Evolutionary conservation across 2,329 filamentous ascomycete genomes (phyloP), one percentile per base, ranked within the genome.

Genomic region (Cordyceps farinosa): DNA sequence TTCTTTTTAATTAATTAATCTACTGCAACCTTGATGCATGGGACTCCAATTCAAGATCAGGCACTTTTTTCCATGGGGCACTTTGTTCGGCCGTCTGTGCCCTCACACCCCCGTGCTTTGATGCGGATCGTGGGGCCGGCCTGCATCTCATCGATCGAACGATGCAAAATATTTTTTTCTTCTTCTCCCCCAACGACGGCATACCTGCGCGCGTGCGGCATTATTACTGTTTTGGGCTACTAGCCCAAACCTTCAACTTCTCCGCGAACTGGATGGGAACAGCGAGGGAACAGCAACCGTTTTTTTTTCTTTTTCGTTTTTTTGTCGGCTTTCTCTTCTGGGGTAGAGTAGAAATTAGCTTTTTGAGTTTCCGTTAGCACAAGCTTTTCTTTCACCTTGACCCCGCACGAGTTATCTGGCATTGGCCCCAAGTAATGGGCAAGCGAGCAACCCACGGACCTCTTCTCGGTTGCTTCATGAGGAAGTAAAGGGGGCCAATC

Each of bases 131-230:
- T 56, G 54, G 54, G 53, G 54, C 29, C 40, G 54, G 11, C 11
- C 40, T 45, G 29, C n/a, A 56, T 56, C 54, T 44, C 54, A 56
- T 56, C 54, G 54, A 56, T 56, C 54, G 54, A 56, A 44, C 29
- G 2, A 32, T 38, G 17, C 38, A 40, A 40, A 22, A 22, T 10
- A 22, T 30, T 13, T 10, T 3, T 36, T 2, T 22, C 48, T 22
- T 45, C 9, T 44, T 4, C 15, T 32, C 13, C 5, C 3, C 9
- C 15, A 17, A 9, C 30, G 15, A 27, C 50, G 30, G 32, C 50
- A 53, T 32, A 22, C 22, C 22, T 22, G 22, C 32, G 27, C 10
- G 13, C 27, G 47, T 2, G 4, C 6, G 9, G 9, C 4, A 40
- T 3, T 17, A 6, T 34, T 8, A 36, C 53, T 29, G 29, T 22